Conservation (phyloP, 345 rosid genomes). For the Citropsis articulata region DNA sequence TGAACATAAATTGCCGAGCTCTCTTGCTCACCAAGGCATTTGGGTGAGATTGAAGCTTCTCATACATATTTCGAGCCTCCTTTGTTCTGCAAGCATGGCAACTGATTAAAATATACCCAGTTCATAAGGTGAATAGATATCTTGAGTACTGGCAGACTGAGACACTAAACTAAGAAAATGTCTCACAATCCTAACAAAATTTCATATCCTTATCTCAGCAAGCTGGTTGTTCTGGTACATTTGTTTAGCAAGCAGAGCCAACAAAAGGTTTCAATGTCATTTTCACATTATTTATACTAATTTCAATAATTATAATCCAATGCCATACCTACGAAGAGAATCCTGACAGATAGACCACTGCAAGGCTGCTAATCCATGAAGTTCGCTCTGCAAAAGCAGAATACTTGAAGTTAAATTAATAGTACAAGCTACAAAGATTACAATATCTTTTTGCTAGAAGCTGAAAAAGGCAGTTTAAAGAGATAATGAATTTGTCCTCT, state of each 20-base stretch:
- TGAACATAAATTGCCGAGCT: constrained; percentile 73
- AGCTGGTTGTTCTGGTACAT: background rate
- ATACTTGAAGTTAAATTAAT: background rate
- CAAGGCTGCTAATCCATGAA: constrained; percentile 91
- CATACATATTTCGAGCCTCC: constrained; percentile 75
- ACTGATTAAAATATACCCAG: background rate
- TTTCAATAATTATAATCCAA: background rate
- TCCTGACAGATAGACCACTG: constrained; percentile 95
- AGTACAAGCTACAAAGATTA: background rate
- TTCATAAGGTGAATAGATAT: background rate
- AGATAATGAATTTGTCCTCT: background rate
- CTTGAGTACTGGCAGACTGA: background rate
- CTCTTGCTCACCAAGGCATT: constrained; percentile 64
- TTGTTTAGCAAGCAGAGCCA: background rate
- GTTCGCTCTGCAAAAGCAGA: constrained; percentile 62
- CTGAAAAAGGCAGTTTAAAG: background rate
- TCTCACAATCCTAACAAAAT: background rate
- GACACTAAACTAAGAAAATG: background rate
- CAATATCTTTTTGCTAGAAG: background rate
- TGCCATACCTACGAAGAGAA: constrained; percentile 57
- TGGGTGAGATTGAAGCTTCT: constrained; percentile 86
- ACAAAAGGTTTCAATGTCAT: background rate
- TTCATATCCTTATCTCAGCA: background rate
- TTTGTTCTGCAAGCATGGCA: constrained; percentile 45
- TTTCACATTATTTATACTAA: background rate